Conservation (phyloP, 2,329 filamentous ascomycete species). For the Coniella vitis region DNA sequence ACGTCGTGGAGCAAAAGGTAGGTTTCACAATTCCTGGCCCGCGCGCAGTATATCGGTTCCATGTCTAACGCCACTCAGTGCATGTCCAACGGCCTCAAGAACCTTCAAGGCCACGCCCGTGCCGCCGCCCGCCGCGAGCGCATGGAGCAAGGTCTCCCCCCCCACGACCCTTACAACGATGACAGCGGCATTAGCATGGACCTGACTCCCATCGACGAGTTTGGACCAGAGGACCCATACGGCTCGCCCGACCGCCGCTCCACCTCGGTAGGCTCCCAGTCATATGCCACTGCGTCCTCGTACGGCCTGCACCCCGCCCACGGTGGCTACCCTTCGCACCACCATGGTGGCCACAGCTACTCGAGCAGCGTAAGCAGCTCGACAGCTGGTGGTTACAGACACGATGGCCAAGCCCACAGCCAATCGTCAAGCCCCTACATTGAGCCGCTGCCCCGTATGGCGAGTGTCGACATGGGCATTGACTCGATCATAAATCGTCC, state of each 20-base stretch:
- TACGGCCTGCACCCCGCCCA: slow-evolving; percentile 17
- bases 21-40: slow-evolving; percentile 25
- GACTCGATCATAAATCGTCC: slow-evolving; percentile 50
- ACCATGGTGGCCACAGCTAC: slow-evolving; percentile 36
- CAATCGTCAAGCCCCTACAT: slow-evolving; percentile 42
- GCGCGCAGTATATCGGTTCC: not conserved
- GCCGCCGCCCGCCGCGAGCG: slow-evolving; percentile 60
- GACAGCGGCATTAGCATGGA: slow-evolving; percentile 64
- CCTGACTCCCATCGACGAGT: slow-evolving; percentile 52
- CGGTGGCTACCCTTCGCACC: too few species aligned
- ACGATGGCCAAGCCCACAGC: slow-evolving; percentile 27
- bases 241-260: slow-evolving; percentile 46
- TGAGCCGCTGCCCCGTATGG: slow-evolving; percentile 39
- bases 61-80: slow-evolving; percentile 43
- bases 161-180: slow-evolving; percentile 51
- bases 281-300: slow-evolving; percentile 16
- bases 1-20: slow-evolving; percentile 57
- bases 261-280: slow-evolving; percentile 28
- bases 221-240: slow-evolving; percentile 45
- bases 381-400: slow-evolving; percentile 19
- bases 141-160: slow-evolving; percentile 38
- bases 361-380: slow-evolving; percentile 48
- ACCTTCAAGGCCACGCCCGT: slow-evolving; percentile 63
- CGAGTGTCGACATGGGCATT: slow-evolving; percentile 56
- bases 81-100: slow-evolving; percentile 78